Evolutionary conservation across 768 basidiomycete genomes (phyloP), one percentile per base, ranked within the genome.

Genomic region (Russula emetica): DNA sequence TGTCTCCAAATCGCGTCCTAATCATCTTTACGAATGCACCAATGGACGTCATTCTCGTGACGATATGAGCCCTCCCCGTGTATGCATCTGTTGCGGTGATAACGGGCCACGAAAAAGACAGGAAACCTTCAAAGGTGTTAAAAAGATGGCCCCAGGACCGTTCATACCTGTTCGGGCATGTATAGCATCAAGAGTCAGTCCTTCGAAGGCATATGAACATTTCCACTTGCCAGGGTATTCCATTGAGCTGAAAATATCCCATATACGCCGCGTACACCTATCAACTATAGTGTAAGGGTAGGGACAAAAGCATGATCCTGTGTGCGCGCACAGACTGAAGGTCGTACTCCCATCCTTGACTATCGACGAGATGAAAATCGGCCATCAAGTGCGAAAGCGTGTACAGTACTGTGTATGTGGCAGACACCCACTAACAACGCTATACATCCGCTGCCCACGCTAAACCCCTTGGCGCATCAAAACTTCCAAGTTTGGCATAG

Each of bases 1-100:
- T 85, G 74, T 92, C 90, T 56, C 90, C 88, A 69, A 86, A 92
- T 88, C 90, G 82, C 2, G 87, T 89, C 76, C 89, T 89, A 70
- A 93, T 85, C 90, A 92, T 93, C 76, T 86, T 89, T 54, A 90
- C 73, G 69, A 93, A 93, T 1, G 88, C 85, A 5, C 82, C 80
- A 54, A 93, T 79, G 36, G 86, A 87, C 4, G 79, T 85, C 65
- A 84, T 74, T 53, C 87, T 82, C n/a, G 90, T 92, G 26, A 89
- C 89, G 60, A 93, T 86, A 72, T 92, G 90, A 0, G 88, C 83
- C 65, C 80, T 80, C 20, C 88, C 86, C 0, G 91, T 89, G 72
- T 79, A 80, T 49, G 78, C 71, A 71, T 92, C 88, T 40, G 91
- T 92, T 50, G 90, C 82, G 1, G 85, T 85, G 65, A 93, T 86